phyloP scores from a whole-genome alignment of 805 yeast species.

The Groenewaldozyma tartarivorans region DNA sequence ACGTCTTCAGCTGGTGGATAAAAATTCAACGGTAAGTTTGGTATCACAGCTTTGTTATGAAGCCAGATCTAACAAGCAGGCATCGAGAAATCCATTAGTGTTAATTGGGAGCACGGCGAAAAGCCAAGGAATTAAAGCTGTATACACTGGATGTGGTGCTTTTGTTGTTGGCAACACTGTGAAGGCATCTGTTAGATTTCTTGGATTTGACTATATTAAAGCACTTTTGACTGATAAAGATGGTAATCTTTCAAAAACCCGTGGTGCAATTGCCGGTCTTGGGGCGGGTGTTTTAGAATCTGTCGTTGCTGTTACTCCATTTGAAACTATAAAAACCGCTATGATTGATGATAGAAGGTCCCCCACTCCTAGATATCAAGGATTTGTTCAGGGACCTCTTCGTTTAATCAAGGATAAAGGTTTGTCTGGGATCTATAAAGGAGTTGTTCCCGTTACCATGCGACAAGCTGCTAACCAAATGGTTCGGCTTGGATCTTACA shows the following conservation, averaged over 20 bases:
- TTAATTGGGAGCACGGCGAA: conserved; percentile 66
- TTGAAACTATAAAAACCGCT: conserved; percentile 93
- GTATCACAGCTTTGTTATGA: neutral
- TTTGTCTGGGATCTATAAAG: conserved; percentile 74
- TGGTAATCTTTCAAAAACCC: conserved; percentile 79
- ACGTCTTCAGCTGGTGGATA: conserved; percentile 59
- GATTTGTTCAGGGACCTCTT: conserved; percentile 52
- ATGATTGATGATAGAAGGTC: conserved; percentile 86
- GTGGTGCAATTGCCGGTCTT: conserved; percentile 93
- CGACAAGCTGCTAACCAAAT: conserved; percentile 96
- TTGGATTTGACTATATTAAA: conserved; percentile 87
- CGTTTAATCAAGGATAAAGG: conserved; percentile 70
- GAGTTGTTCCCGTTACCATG: conserved; percentile 83
- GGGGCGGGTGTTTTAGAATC: conserved; percentile 95
- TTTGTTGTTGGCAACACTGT: conserved; percentile 93
- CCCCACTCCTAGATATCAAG: conserved; percentile 62
- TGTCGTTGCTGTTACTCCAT: conserved; percentile 90
- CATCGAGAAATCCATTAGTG: conserved; percentile 75
- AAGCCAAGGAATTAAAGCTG: conserved; percentile 66
- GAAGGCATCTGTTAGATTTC: conserved; percentile 89
- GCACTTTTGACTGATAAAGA: conserved; percentile 65
- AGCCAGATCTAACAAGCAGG: conserved; percentile 24
- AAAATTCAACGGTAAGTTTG: conserved; percentile 14
- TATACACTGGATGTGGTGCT: conserved; percentile 95
- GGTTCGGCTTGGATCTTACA: conserved; percentile 88